Percentiles rank a stretch among this genome's conserved stretches.
Evolutionary conservation across 192 early-diverging fungal genomes (phyloP).

Genomic region (Coemansia sp.): DNA sequence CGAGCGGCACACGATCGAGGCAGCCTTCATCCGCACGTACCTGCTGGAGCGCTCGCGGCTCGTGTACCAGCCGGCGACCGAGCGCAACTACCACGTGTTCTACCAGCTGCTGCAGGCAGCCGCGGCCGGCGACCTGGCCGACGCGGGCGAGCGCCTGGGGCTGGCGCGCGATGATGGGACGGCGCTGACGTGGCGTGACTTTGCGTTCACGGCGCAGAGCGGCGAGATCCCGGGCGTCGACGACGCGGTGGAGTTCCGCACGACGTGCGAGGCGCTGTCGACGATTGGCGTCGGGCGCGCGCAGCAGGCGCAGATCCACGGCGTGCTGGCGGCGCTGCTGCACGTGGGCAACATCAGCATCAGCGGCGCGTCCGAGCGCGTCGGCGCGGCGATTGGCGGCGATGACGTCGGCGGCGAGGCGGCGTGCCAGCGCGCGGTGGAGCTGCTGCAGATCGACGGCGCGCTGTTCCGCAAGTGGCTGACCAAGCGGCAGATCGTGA

Average conservation of each 20-base stretch:
- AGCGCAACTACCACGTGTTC: slow-evolving; percentile 99
- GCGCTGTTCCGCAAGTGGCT: slow-evolving; percentile 93
- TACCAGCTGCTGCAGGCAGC: slow-evolving; percentile 97
- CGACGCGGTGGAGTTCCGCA: slow-evolving; percentile 90
- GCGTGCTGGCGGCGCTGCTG: slow-evolving; percentile 86
- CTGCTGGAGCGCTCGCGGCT: slow-evolving; percentile 94
- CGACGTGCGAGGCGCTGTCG: slow-evolving; percentile 83
- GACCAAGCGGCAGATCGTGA: slow-evolving; percentile 88
- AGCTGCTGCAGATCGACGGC: slow-evolving; percentile 77
- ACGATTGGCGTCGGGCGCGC: slow-evolving; percentile 83
- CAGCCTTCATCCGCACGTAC: slow-evolving; percentile 95
- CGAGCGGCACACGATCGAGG: slow-evolving; percentile 80
- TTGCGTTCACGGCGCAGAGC: slow-evolving; percentile 86
- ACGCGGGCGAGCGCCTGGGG: slow-evolving; percentile 17
- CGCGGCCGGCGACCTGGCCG: slow-evolving; percentile 61
- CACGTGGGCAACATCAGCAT: slow-evolving; percentile 97
- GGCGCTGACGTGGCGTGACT: slow-evolving; percentile 63
- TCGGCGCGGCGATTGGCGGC: slow-evolving; percentile 73
- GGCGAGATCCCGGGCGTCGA: slow-evolving; percentile 86
- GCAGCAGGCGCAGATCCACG: slow-evolving; percentile 89
- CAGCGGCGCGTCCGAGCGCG: slow-evolving; percentile 61
- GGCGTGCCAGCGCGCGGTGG: slow-evolving; percentile 68
- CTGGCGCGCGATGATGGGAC: not conserved
- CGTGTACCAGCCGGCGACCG: slow-evolving; percentile 88
- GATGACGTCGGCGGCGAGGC: slow-evolving; percentile 57